phyloP scores from a whole-genome alignment of 306 rosid species.

The Casuarina cunninghamiana region DNA sequence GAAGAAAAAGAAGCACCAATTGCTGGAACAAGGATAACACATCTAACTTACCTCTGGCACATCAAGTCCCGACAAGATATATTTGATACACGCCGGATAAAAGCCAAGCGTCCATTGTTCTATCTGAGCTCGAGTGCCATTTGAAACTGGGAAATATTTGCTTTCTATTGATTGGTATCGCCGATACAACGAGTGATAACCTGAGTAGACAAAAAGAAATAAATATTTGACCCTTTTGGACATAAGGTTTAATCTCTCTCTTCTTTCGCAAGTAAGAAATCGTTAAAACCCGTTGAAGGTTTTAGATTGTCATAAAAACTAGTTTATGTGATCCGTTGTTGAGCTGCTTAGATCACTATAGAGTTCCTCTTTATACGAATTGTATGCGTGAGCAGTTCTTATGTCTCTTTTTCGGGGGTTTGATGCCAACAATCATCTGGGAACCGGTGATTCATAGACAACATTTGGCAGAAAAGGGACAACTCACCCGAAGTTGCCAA shows the following conservation, averaged over 20 bases:
- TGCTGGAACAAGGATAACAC: not conserved
- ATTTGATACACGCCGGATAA: slow-evolving; percentile 92
- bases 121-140: slow-evolving; percentile 81
- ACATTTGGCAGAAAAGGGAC: slow-evolving; percentile 11
- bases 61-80: slow-evolving; percentile 94
- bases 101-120: slow-evolving; percentile 93
- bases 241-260: no score
- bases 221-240: not conserved
- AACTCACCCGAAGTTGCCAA: slow-evolving; percentile 82
- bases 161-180: slow-evolving; percentile 80
- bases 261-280: no score
- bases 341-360: no score
- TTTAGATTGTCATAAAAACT: no score
- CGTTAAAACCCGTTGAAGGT: no score
- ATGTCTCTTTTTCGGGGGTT: no score
- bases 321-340: no score
- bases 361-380: no score
- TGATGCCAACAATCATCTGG: no score
- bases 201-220: slow-evolving; percentile 28
- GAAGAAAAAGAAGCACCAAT: no score
- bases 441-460: not conserved
- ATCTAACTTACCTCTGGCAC: slow-evolving; percentile 88
- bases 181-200: slow-evolving; percentile 84
- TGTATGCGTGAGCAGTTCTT: no score
- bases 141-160: slow-evolving; percentile 85